phyloP scores from a whole-genome alignment of 2,329 filamentous ascomycete species.

The Knoxdaviesia proteae region DNA sequence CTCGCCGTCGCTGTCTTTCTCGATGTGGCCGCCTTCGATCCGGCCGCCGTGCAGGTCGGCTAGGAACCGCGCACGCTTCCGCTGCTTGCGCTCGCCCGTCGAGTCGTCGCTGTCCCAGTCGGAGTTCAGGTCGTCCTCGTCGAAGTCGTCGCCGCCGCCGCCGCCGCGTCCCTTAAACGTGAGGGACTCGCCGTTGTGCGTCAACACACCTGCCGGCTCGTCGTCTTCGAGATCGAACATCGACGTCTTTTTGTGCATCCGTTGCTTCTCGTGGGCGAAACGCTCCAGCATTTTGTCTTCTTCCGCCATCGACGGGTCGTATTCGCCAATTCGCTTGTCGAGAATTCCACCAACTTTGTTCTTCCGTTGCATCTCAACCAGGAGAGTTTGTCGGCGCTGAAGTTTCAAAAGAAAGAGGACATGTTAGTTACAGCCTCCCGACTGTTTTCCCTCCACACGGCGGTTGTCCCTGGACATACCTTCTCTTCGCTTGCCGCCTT shows the following conservation, averaged over 20 bases:
- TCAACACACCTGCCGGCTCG: conserved; percentile 45
- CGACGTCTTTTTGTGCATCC: conserved; percentile 52
- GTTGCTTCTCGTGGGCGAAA: conserved; percentile 74
- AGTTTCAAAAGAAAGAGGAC: conserved; percentile 4
- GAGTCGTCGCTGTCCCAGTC: conserved; percentile 36
- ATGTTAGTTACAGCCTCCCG: conserved; percentile 4
- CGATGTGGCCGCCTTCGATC: not conserved
- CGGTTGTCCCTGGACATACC: conserved; percentile 21
- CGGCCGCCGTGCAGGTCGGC: conserved; percentile 15
- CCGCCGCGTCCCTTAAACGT: conserved; percentile 30
- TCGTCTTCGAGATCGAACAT: conserved; percentile 85
- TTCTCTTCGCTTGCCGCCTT: conserved; percentile 76
- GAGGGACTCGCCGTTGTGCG: conserved; percentile 64
- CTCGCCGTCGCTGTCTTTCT: conserved; percentile 19
- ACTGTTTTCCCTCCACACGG: not conserved
- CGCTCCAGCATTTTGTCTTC: conserved; percentile 84
- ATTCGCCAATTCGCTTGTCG: conserved; percentile 87
- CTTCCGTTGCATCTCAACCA: conserved; percentile 74
- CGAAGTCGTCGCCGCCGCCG: conserved; percentile 48
- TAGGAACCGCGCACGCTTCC: conserved; percentile 33
- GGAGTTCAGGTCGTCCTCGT: conserved; percentile 49
- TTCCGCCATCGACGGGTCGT: conserved; percentile 79
- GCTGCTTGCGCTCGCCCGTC: conserved; percentile 29
- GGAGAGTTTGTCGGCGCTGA: conserved; percentile 56
- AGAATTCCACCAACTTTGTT: conserved; percentile 86